Evolutionary conservation across 1,284 basidiomycete genomes (phyloP), one percentile per base, ranked within the genome.

Genomic region (Ceratobasidium sp.): DNA sequence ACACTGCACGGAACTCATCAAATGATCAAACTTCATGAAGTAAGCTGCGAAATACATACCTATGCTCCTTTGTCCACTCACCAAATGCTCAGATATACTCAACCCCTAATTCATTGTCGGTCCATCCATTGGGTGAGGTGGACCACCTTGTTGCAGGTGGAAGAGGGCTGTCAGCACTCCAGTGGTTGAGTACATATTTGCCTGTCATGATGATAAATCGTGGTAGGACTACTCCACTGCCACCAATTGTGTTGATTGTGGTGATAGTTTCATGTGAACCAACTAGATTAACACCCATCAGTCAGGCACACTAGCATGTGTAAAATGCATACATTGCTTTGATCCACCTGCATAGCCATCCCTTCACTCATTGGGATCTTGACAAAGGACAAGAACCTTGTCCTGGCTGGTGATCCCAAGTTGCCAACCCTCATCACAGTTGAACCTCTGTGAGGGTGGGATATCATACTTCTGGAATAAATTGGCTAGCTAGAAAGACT

Each of bases 81-180:
- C 70, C 49, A 37, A 76, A 67, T 19, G 29, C 5, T 19, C 52
- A 37, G 43, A 77, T 71, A n/a, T 52, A 73, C 19, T 71, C 59
- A 1, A 77, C 44, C 1, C 68, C 67, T 3, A 65, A 9, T 22
- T 69, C 43, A 25, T 61, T 69, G 44, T 77, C n/a, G 49, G 85
- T 87, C 86, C 85, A 87, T 1, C 86, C 84, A 79, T 84, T 85
- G n/a, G 80, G 76, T 0, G 85, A 84, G 5, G 78, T 76, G 8
- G 78, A 37, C 62, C 62, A 65, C 22, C 43, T 34, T 17, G 62
- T 65, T 19, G 32, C 8, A 11, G 37, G 11, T 25, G 34, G 40
- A 2, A 65, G 40, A 7, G 62, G 62, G 22, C 62, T 65, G 29
- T 65, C 13, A 2, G n/a, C 40, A 15, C 32, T 44, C 62, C 62